Conservation (phyloP, 208 protist genomes). For the Trypanosoma cruzi region DNA sequence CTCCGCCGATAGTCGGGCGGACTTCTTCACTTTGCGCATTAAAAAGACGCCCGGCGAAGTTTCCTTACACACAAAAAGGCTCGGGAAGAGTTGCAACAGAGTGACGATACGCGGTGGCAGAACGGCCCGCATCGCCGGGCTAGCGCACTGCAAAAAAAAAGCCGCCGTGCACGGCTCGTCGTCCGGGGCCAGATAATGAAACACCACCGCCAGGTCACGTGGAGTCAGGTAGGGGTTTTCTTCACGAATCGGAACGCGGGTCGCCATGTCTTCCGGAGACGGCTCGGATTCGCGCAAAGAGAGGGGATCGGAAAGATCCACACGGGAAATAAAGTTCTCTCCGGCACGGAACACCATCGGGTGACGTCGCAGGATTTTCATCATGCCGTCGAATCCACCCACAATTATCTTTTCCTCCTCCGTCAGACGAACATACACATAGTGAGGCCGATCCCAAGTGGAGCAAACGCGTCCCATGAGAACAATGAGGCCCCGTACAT, state of each 20-base stretch:
- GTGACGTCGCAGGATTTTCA: conserved; percentile 58
- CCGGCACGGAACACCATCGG: conserved; percentile 70
- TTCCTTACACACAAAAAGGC: conserved; percentile 75
- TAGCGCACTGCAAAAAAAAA: conserved; percentile 69
- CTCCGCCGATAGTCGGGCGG: conserved; percentile 1
- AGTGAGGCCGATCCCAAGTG: conserved; percentile 82
- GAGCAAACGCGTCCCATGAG: conserved; percentile 60
- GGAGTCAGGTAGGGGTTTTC: conserved; percentile 81
- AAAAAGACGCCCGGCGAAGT: conserved; percentile 74
- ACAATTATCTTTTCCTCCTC: conserved; percentile 40
- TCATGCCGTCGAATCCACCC: conserved; percentile 68
- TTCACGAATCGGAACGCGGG: conserved; percentile 41
- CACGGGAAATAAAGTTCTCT: conserved; percentile 67
- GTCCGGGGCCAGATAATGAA: conserved; percentile 74
- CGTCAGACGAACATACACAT: conserved; percentile 75
- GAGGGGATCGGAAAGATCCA: conserved; percentile 71
- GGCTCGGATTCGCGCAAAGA: conserved; percentile 48
- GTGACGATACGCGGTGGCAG: conserved; percentile 74
- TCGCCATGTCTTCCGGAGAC: conserved; percentile 40
- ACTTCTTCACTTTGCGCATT: conserved; percentile 53
- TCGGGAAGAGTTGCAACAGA: conserved; percentile 69
- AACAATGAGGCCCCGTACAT: conserved; percentile 54
- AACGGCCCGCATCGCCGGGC: conserved; percentile 76
- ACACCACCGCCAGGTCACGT: conserved; percentile 67
- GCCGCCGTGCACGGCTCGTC: conserved; percentile 59